phyloP scores from a whole-genome alignment of 768 basidiomycete genomes.

The Suillus subaureus region DNA sequence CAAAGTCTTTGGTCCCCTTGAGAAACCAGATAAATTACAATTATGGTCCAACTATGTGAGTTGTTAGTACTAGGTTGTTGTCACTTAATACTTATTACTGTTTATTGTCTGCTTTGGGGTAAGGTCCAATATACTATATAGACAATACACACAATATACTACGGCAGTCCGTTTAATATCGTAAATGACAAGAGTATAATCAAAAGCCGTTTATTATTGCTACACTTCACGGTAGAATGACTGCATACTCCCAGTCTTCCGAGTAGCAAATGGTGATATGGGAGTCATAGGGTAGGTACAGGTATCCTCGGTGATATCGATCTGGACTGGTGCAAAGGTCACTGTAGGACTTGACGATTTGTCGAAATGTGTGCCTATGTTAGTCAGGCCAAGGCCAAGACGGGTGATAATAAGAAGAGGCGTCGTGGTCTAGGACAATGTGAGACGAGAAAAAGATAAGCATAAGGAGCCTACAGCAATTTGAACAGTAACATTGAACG shows the following conservation, averaged over 20 bases:
- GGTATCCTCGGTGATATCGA: not conserved
- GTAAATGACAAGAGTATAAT: not conserved
- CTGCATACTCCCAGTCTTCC: not conserved
- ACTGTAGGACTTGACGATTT: not conserved
- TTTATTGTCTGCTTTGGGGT: not conserved
- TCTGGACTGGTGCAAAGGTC: slow-evolving; percentile 9
- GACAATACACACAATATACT: not conserved
- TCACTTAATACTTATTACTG: too few relatives aligned
- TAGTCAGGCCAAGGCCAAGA: slow-evolving; percentile 18
- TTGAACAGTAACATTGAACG: slow-evolving; percentile 16
- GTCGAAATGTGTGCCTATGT: slow-evolving; percentile 1
- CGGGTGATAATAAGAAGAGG: slow-evolving; percentile 22
- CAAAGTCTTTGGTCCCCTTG: not conserved
- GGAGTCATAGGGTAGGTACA: not conserved
- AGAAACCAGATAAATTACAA: not conserved
- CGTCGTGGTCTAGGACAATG: slow-evolving; percentile 15
- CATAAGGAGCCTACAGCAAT: slow-evolving; percentile 14
- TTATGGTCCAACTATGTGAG: not conserved
- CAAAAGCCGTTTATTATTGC: not conserved
- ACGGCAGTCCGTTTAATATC: not conserved
- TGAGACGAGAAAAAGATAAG: slow-evolving; percentile 4
- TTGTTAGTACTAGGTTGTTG: not conserved
- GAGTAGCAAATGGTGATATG: not conserved
- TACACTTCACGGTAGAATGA: not conserved
- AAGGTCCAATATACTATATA: not conserved